Conservation (phyloP, 768 basidiomycete genomes). For the Pleurotus sapidus region DNA sequence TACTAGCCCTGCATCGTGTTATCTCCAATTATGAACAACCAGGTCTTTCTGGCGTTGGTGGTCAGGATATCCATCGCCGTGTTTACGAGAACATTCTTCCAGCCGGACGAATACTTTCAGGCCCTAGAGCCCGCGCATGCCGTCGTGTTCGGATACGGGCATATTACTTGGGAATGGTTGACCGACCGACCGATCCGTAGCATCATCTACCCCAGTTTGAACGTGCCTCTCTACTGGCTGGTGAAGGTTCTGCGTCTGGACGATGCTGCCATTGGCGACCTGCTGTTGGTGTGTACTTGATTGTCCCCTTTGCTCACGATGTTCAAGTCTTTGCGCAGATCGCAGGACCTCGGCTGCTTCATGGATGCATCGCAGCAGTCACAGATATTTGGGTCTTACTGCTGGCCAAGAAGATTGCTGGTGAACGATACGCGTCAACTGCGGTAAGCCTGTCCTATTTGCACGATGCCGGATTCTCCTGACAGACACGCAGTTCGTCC, state of each 20-base stretch:
- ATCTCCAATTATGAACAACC: neutral
- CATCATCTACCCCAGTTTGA: constrained; percentile 78
- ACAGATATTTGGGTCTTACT: constrained; percentile 76
- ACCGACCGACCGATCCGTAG: constrained; percentile 68
- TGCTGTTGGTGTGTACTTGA: constrained; percentile 57
- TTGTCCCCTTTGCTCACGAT: neutral
- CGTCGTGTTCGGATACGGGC: constrained; percentile 87
- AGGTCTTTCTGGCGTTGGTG: constrained; percentile 33
- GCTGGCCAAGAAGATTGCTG: constrained; percentile 56
- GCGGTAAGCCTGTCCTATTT: constrained; percentile 50
- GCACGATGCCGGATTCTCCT: neutral
- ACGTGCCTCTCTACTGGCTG: constrained; percentile 74
- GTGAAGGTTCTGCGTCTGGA: constrained; percentile 59
- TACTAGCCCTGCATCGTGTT: too few relatives aligned
- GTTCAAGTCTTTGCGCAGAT: constrained; percentile 43
- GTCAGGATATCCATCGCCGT: constrained; percentile 64
- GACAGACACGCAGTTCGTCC: constrained; percentile 50
- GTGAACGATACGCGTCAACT: constrained; percentile 51
- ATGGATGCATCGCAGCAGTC: constrained; percentile 71
- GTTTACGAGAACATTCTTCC: constrained; percentile 82
- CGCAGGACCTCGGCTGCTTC: constrained; percentile 68
- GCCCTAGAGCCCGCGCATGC: constrained; percentile 89
- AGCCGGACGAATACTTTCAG: constrained; percentile 97
- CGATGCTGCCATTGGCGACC: constrained; percentile 31
- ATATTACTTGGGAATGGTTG: constrained; percentile 96